These are phyloP conservation scores for Plectosphaerella plurivora DNA, from an alignment of 2,329 filamentous ascomycete species.

Conservation along the genomic window DNA sequence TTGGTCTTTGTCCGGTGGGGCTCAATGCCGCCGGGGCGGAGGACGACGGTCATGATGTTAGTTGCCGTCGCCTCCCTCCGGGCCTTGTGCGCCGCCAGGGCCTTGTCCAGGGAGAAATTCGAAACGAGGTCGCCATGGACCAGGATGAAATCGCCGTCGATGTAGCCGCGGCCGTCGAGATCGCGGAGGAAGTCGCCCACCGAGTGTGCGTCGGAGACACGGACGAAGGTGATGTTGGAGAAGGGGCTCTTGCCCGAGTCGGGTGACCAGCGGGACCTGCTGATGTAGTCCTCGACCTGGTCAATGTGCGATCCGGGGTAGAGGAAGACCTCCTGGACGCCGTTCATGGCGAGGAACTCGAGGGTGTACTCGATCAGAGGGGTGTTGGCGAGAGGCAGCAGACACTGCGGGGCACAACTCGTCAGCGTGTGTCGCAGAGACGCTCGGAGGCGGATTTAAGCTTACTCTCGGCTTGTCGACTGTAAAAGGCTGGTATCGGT, in stretches of 20 bases:
- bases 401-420: constrained; percentile 56
- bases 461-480: constrained; percentile 80
- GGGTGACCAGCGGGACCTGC: constrained; percentile 68
- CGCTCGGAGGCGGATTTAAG: constrained; percentile 6
- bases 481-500: constrained; percentile 84
- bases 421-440: constrained; percentile 13
- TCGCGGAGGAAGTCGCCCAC: constrained; percentile 94
- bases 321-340: constrained; percentile 89
- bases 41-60: constrained; percentile 95
- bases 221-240: constrained; percentile 75
- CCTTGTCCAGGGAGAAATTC: constrained; percentile 78
- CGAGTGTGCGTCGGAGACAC: constrained; percentile 76
- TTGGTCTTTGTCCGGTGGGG: constrained; percentile 74
- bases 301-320: constrained; percentile 87
- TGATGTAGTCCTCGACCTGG: constrained; percentile 82
- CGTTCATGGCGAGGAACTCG: constrained; percentile 91
- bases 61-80: constrained; percentile 82
- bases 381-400: constrained; percentile 87
- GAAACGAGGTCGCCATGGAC: constrained; percentile 92
- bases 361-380: constrained; percentile 97
- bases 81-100: constrained; percentile 73
- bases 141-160: constrained; percentile 85
- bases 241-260: constrained; percentile 60
- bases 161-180: constrained; percentile 78
- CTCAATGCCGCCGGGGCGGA: constrained; percentile 68